These are phyloP conservation scores for Fusarium acutatum DNA, from an alignment of 2,329 filamentous ascomycete genomes.

Conservation along the genomic window DNA sequence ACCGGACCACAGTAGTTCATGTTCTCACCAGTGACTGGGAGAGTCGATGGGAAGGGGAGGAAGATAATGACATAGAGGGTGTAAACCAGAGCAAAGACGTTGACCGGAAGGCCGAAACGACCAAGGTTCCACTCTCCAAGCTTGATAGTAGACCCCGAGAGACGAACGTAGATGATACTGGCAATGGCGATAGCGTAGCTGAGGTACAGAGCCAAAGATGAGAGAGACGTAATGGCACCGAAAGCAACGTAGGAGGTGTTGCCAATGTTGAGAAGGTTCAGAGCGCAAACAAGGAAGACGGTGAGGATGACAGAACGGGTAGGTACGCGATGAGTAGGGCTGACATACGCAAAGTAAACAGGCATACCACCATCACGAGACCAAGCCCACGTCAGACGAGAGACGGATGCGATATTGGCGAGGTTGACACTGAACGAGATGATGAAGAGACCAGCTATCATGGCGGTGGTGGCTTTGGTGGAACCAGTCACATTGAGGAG, in stretches of 20 bases:
- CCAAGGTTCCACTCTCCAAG: slow-evolving; percentile 40
- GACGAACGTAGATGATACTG: slow-evolving; percentile 36
- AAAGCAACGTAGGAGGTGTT: slow-evolving; percentile 39
- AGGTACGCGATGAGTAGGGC: slow-evolving; percentile 34
- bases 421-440: slow-evolving; percentile 39
- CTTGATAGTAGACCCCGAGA: slow-evolving; percentile 13
- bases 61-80: slow-evolving; percentile 39
- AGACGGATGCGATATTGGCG: slow-evolving; percentile 38
- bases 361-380: slow-evolving; percentile 39
- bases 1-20: slow-evolving; percentile 41
- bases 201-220: slow-evolving; percentile 38
- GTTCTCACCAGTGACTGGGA: slow-evolving; percentile 32
- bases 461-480: slow-evolving; percentile 31
- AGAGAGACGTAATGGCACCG: slow-evolving; percentile 36
- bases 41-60: slow-evolving; percentile 36
- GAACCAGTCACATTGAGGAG: slow-evolving; percentile 31
- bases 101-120: slow-evolving; percentile 23
- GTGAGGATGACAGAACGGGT: slow-evolving; percentile 35
- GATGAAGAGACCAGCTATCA: slow-evolving; percentile 37
- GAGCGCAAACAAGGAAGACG: slow-evolving; percentile 38
- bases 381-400: slow-evolving; percentile 40
- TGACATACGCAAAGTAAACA: slow-evolving; percentile 37
- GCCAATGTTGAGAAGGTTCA: slow-evolving; percentile 39
- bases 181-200: slow-evolving; percentile 39
- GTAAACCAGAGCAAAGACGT: slow-evolving; percentile 34